Conservation (phyloP, 2,329 filamentous ascomycete genomes). For the Trichoderma sp. region DNA sequence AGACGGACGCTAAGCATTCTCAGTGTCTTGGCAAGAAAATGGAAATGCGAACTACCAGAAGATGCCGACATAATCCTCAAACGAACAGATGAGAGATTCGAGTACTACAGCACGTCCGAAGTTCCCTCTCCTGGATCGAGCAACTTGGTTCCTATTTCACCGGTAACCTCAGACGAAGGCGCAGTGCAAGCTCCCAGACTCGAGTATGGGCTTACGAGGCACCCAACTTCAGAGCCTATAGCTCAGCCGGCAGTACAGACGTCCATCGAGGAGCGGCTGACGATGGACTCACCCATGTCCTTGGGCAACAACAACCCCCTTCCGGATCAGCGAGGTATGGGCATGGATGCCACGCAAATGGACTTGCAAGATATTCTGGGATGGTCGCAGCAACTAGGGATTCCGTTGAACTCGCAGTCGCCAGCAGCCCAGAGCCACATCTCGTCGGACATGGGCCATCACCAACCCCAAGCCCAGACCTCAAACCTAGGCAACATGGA, state of each 20-base stretch:
- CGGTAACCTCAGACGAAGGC: slow-evolving; percentile 33
- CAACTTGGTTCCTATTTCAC: slow-evolving; percentile 31
- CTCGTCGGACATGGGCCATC: slow-evolving; percentile 28
- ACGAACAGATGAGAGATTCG: slow-evolving; percentile 78
- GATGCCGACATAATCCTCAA: slow-evolving; percentile 77
- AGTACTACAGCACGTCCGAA: slow-evolving; percentile 65
- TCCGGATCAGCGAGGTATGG: neutral
- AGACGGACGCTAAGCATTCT: slow-evolving; percentile 82
- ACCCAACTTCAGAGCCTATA: slow-evolving; percentile 34
- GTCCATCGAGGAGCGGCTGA: slow-evolving; percentile 21
- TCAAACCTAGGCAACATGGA: slow-evolving; percentile 43
- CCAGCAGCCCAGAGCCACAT: slow-evolving; percentile 12
- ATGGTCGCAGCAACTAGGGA: slow-evolving; percentile 27
- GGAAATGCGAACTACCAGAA: slow-evolving; percentile 82
- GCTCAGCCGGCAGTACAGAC: slow-evolving; percentile 22
- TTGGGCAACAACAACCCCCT: neutral
- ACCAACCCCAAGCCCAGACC: slow-evolving; percentile 6
- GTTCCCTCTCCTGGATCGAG: slow-evolving; percentile 55
- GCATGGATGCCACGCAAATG: slow-evolving; percentile 27
- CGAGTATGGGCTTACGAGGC: slow-evolving; percentile 40
- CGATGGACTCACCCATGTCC: slow-evolving; percentile 22
- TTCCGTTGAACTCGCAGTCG: neutral
- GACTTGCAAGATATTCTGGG: slow-evolving; percentile 30
- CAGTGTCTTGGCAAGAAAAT: slow-evolving; percentile 81
- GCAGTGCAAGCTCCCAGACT: slow-evolving; percentile 27